Evolutionary conservation across 192 early-diverging fungal species (phyloP).

Genomic region (Backusella luteola): DNA sequence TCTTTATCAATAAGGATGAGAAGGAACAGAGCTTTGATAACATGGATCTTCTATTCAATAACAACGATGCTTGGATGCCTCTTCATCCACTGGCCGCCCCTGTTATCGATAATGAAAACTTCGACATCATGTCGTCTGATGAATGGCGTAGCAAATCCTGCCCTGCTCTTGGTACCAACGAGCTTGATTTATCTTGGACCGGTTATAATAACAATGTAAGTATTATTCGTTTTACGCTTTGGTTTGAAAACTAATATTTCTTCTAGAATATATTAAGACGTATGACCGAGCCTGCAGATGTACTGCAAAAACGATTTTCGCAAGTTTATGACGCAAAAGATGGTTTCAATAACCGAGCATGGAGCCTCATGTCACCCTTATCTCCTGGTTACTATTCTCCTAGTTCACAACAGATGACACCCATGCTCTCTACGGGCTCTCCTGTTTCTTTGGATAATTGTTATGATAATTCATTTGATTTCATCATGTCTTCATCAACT

Average conservation of each 20-base stretch:
- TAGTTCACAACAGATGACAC: constrained; percentile 12
- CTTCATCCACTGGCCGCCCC: constrained; percentile 4
- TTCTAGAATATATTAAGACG: constrained; percentile 10
- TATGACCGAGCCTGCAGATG: constrained; percentile 10
- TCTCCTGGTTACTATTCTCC: constrained; percentile 4
- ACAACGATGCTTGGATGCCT: background rate
- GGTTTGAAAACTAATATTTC: background rate
- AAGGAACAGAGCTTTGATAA: background rate
- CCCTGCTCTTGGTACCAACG: constrained; percentile 5
- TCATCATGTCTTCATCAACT: background rate
- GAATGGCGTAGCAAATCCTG: constrained; percentile 13
- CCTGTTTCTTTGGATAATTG: background rate
- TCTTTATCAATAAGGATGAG: constrained; percentile 12
- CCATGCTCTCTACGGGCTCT: constrained; percentile 10
- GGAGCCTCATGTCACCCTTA: constrained; percentile 2
- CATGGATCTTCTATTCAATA: background rate
- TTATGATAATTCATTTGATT: constrained; percentile 9
- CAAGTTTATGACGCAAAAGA: background rate
- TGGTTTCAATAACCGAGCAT: background rate
- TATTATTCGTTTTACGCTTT: background rate
- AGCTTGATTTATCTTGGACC: constrained; percentile 1
- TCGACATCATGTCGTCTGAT: background rate
- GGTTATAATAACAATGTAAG: constrained; percentile 5
- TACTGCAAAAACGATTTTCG: background rate
- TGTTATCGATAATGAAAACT: background rate